Evolutionary conservation across 2,329 filamentous ascomycete species (phyloP).

Genomic region (Stagonosporopsis cucurbitacearum): DNA sequence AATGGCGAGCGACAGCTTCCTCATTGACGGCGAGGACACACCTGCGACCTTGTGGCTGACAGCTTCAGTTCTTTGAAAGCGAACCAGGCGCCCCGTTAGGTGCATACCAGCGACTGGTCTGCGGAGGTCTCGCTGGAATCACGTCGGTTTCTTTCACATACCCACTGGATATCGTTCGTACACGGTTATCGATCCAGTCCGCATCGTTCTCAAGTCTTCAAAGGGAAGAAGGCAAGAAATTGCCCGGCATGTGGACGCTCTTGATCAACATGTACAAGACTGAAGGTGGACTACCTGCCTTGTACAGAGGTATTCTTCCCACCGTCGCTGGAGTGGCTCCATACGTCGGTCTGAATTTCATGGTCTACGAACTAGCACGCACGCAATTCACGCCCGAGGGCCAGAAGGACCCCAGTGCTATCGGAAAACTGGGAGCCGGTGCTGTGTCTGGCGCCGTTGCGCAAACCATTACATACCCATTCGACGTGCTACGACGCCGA

Average conservation of each 20-base stretch:
- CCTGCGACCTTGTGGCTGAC: conserved; percentile 1
- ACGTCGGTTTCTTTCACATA: conserved; percentile 96
- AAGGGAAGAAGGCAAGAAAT: conserved; percentile 53
- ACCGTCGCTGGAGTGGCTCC: conserved; percentile 95
- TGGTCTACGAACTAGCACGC: conserved; percentile 92
- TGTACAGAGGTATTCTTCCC: conserved; percentile 94
- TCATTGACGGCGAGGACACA: not conserved
- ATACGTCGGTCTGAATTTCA: conserved; percentile 97
- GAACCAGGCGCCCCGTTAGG: conserved; percentile 75
- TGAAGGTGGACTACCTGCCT: conserved; percentile 81
- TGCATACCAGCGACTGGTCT: conserved; percentile 78
- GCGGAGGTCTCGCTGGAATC: conserved; percentile 89
- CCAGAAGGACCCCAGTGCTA: conserved; percentile 78
- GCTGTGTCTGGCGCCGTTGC: conserved; percentile 95
- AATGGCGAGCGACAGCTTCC: not conserved
- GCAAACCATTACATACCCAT: conserved; percentile 97
- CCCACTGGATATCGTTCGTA: conserved; percentile 96
- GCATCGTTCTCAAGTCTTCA: conserved; percentile 88
- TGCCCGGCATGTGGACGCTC: conserved; percentile 93
- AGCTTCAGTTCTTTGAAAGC: conserved; percentile 72
- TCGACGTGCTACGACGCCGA: conserved; percentile 89
- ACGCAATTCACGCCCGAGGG: conserved; percentile 86
- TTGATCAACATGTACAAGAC: conserved; percentile 84
- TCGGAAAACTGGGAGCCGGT: conserved; percentile 85
- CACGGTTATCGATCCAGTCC: conserved; percentile 91